Percentiles rank a stretch among this genome's conserved stretches.
phyloP scores from a whole-genome alignment of 2,329 filamentous ascomycete genomes.

The Cylindrodendrum hubeiense region DNA sequence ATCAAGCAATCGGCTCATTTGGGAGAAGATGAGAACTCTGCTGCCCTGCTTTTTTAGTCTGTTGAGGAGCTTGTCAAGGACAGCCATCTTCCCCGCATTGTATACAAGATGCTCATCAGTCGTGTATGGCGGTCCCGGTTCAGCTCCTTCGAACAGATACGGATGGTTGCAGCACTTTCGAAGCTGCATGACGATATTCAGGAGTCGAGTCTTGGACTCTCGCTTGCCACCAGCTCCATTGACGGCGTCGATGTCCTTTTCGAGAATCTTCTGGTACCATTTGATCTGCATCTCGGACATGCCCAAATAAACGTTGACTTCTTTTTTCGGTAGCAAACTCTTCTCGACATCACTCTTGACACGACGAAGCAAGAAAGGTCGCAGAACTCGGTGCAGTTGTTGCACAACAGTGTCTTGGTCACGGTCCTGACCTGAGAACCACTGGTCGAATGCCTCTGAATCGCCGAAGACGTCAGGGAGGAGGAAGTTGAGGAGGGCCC shows the following conservation, averaged over 20 bases:
- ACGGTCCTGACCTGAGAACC: constrained; percentile 91
- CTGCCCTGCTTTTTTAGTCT: constrained; percentile 89
- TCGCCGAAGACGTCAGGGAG: constrained; percentile 99
- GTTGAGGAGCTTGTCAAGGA: constrained; percentile 90
- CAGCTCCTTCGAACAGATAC: constrained; percentile 96
- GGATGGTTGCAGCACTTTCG: constrained; percentile 99
- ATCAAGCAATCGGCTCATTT: constrained; percentile 97
- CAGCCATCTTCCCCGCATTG: constrained; percentile 97
- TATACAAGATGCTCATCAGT: constrained; percentile 95
- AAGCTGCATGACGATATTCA: constrained; percentile 99
- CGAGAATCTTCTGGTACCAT: constrained; percentile 99
- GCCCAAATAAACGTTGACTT: constrained; percentile 95
- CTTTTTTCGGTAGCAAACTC: constrained; percentile 96
- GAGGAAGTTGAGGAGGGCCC: constrained; percentile 96
- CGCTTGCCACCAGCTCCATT: constrained; percentile 97
- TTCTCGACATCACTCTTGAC: constrained; percentile 99
- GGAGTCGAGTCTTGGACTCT: constrained; percentile 94
- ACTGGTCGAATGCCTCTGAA: constrained; percentile 95
- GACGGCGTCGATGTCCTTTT: constrained; percentile 98
- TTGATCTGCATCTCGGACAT: constrained; percentile 99
- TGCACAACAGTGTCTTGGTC: constrained; percentile 97
- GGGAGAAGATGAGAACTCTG: constrained; percentile 97
- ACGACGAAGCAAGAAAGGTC: constrained; percentile 93
- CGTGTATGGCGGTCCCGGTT: constrained; percentile 96
- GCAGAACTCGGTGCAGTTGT: constrained; percentile 91